phyloP scores from a whole-genome alignment of 257 asterid genomes.

The Eustoma russellianum region DNA sequence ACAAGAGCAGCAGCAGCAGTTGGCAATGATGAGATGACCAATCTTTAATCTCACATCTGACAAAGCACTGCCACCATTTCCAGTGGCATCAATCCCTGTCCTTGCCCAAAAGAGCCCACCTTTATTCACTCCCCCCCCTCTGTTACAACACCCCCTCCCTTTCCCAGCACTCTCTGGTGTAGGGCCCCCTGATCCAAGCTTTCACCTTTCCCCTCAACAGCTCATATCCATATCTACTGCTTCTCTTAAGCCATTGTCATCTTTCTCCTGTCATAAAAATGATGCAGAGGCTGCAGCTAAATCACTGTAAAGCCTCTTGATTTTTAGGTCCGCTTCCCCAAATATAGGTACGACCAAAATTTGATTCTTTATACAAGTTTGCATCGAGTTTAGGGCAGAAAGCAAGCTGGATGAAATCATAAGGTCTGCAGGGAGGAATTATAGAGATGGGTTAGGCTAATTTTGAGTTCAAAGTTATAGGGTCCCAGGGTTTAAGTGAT shows the following conservation, averaged over 20 bases:
- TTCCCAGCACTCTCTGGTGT: neutral
- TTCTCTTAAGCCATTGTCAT: too few species aligned
- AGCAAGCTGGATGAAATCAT: constrained; percentile 10
- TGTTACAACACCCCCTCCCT: neutral
- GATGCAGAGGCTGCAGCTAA: constrained; percentile 8
- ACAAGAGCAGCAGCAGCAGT: constrained; percentile 18
- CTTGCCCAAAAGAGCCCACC: constrained; percentile 15
- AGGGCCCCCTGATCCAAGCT: too few species aligned
- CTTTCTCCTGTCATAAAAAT: neutral
- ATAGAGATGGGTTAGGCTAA: constrained; percentile 69
- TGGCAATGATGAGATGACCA: constrained; percentile 38
- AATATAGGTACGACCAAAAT: constrained; percentile 2
- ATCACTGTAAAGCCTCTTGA: constrained; percentile 13
- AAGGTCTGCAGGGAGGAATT: constrained; percentile 18
- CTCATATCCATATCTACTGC: too few species aligned
- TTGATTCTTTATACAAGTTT: constrained; percentile 7
- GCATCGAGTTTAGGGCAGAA: constrained; percentile 14
- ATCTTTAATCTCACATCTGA: constrained; percentile 69
- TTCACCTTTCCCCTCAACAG: neutral
- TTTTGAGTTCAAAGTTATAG: neutral
- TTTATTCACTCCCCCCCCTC: constrained; percentile 3
- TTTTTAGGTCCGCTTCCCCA: constrained; percentile 9
- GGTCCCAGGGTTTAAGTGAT: constrained; percentile 15
- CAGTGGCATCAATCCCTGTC: constrained; percentile 44
- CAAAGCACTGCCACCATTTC: constrained; percentile 68